Conservation (phyloP, 2,329 filamentous ascomycete species). For the Trichoderma atroviride region DNA sequence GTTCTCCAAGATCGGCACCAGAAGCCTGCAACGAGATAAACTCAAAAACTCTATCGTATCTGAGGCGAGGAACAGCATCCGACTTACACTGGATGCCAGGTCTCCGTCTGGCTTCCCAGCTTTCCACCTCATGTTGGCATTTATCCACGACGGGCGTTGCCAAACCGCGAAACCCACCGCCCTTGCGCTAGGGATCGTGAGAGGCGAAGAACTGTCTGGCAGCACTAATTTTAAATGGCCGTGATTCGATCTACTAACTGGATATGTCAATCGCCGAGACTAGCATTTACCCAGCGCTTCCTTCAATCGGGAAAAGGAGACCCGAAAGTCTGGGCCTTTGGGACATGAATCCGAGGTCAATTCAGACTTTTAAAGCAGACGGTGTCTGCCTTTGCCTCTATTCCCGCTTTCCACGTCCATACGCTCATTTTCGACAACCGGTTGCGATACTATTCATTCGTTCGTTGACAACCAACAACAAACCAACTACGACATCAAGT, state of each 20-base stretch:
- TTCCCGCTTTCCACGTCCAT: background rate
- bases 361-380: background rate
- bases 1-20: background rate
- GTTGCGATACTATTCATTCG: conserved; percentile 2
- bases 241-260: conserved; percentile 12
- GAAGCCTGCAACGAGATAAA: background rate
- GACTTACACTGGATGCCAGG: background rate
- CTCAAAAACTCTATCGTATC: background rate
- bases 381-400: background rate
- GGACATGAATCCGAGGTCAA: background rate
- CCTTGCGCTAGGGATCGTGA: background rate
- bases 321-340: background rate
- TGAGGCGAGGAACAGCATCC: background rate
- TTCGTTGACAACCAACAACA: background rate
- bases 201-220: background rate
- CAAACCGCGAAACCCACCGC: background rate
- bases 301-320: conserved; percentile 5
- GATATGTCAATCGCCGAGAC: conserved; percentile 20
- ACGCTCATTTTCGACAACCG: background rate
- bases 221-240: conserved; percentile 5
- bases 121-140: background rate
- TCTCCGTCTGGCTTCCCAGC: background rate
- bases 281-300: conserved; percentile 10
- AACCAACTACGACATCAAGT: background rate
- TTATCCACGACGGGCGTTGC: background rate